Percentiles rank a stretch among this genome's conserved stretches.
phyloP scores from a whole-genome alignment of 106 monocot genomes.

The Apostasia ramifera region DNA sequence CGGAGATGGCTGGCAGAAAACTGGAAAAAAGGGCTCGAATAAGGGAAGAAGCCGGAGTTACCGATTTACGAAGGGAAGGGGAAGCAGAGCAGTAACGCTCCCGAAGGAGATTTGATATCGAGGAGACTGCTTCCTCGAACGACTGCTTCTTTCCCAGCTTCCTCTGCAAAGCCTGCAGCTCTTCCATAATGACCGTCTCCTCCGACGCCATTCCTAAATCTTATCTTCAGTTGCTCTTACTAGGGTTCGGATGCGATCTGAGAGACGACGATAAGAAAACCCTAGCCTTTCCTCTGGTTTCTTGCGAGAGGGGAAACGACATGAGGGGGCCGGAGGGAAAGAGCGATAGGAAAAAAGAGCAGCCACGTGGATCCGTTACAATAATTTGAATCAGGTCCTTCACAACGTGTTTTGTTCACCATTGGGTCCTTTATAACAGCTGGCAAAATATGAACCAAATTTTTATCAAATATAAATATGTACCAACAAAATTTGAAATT shows the following conservation, averaged over 20 bases:
- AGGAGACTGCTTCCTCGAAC: constrained; percentile 76
- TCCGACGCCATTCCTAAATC: constrained; percentile 6
- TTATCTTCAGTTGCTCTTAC: neutral
- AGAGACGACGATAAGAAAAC: neutral
- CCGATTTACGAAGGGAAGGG: constrained; percentile 57
- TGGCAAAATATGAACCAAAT: too few relatives aligned
- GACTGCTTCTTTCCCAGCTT: constrained; percentile 81
- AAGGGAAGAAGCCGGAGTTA: constrained; percentile 6
- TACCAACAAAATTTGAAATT: too few relatives aligned
- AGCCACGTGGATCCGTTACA: too few relatives aligned
- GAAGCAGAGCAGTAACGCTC: constrained; percentile 50
- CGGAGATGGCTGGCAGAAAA: too few relatives aligned
- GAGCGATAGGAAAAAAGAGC: too few relatives aligned
- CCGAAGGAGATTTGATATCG: constrained; percentile 34
- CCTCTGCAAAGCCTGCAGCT: constrained; percentile 60
- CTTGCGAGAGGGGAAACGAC: constrained; percentile 1
- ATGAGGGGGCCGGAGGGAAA: too few relatives aligned
- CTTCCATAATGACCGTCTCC: constrained; percentile 19
- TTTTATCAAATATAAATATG: too few relatives aligned
- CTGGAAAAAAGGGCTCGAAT: too few relatives aligned
- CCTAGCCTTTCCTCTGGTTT: neutral
- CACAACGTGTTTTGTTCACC: too few relatives aligned
- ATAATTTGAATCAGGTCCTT: too few relatives aligned
- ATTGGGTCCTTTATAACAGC: too few relatives aligned
- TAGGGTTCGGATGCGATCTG: neutral